Evolutionary conservation across 176 grass and related monocot species (phyloP), one percentile per base, ranked within the genome.

Genomic region (Oryza nivara): DNA sequence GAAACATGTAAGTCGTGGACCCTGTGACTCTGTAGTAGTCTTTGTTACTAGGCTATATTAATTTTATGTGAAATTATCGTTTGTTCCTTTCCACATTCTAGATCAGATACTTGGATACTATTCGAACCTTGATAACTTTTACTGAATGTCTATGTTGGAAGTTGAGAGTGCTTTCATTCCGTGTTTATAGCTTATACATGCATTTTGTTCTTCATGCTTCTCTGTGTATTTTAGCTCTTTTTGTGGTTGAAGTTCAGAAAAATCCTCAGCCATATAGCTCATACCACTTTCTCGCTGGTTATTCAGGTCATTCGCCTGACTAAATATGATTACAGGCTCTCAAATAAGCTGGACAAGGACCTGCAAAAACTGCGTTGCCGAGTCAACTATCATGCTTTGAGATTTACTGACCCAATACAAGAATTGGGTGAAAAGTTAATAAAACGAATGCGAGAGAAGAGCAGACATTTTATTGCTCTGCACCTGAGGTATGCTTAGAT

Each of bases 291-390:
- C 25, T 82, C 65, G n/a, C 25, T 82, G 30, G 36, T 83, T 71
- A 48, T 92, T 89, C 85, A 98, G 95, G 95, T 95, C 82, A 89
- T 99, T 89, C 86, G 90, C 71, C 76, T 99, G 86, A 96, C 93
- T 54, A 98, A 99, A 87, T 99, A 89, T 82, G 96, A 99, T 78
- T 99, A 99, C 65, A 92, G 96, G 52, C 86, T 99, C 64, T 89
- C 96, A 65, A 99, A 99, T 88, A 93, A 87, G 84, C 80, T 99
- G 86, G 93, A 94, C 60, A 85, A 69, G 58, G 96, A 99, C 76
- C 80, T 96, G 63, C 96, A 99, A 88, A 98, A 94, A 68, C 70
- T 99, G 72, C 82, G 93, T 63, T 99, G 93, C 69, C 92, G 93
- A 92, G 93, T 95, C 35, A 99, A 99, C 32, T 99, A 99, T 84